phyloP scores from a whole-genome alignment of 1,284 basidiomycete genomes.

The Trichosporon coremiiforme region DNA sequence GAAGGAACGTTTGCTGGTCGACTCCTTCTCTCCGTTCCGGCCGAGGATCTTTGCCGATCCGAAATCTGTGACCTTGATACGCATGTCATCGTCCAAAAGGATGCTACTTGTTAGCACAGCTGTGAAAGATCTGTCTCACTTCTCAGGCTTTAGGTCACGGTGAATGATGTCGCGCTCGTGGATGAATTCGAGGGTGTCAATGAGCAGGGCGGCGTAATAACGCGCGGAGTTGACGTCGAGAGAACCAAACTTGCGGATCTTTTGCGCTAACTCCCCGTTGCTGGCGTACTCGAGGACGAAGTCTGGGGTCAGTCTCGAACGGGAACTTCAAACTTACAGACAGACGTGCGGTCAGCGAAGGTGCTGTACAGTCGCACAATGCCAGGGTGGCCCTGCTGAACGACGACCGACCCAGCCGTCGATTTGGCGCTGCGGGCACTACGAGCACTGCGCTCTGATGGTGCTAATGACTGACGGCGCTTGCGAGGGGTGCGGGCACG shows the following conservation, averaged over 20 bases:
- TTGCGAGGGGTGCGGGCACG: constrained; percentile 34
- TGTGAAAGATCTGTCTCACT: constrained; percentile 54
- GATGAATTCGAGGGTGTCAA: constrained; percentile 86
- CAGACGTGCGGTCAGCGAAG: constrained; percentile 78
- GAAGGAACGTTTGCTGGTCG: constrained; percentile 64
- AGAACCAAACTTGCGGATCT: constrained; percentile 76
- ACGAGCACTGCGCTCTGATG: constrained; percentile 43
- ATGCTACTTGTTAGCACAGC: constrained; percentile 59
- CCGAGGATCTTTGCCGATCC: constrained; percentile 89
- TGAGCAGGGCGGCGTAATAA: constrained; percentile 83
- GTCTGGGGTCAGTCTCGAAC: constrained; percentile 61
- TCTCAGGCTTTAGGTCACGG: constrained; percentile 90
- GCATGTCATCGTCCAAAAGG: constrained; percentile 77
- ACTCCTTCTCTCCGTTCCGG: constrained; percentile 45
- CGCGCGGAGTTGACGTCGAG: constrained; percentile 71
- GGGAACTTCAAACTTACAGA: constrained; percentile 67
- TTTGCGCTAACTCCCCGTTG: constrained; percentile 85
- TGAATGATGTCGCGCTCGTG: constrained; percentile 85
- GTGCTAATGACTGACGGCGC: constrained; percentile 43
- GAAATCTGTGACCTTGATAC: constrained; percentile 95
- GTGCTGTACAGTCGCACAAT: constrained; percentile 77
- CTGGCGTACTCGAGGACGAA: constrained; percentile 85
- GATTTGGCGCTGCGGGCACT: constrained; percentile 40
- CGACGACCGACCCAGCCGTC: background rate
- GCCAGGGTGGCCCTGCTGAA: constrained; percentile 68